A percentile compares a stretch with the other conserved stretches of the same genome.
Evolutionary conservation across 257 asterid genomes (phyloP).

Genomic region (Solanum neorickii): DNA sequence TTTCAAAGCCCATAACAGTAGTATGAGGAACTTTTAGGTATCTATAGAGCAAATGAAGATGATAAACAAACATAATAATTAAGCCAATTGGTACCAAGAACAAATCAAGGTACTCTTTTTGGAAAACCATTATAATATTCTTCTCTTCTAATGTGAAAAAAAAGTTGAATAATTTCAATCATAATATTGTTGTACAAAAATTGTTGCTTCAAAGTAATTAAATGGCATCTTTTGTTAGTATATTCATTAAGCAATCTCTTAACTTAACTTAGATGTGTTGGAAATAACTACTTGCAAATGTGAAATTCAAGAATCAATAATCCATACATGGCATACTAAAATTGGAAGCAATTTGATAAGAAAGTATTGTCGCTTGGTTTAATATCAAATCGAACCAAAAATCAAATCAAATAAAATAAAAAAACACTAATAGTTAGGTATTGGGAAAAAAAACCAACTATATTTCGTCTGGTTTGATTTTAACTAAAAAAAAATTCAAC

Average conservation of each 20-base stretch:
- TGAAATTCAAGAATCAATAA: neutral
- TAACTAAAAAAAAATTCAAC: no score
- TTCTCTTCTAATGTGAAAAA: neutral
- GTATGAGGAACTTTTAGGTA: neutral
- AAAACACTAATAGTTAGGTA: neutral
- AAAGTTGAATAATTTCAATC: neutral
- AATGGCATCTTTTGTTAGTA: neutral
- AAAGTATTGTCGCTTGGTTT: neutral
- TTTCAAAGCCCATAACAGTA: neutral
- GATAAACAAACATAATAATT: neutral
- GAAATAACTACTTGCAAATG: neutral
- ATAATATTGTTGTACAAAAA: neutral
- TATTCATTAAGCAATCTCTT: neutral
- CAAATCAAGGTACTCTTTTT: neutral
- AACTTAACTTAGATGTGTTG: neutral
- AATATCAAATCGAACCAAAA: fast-evolving
- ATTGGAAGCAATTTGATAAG: neutral
- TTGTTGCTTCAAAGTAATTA: neutral
- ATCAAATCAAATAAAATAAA: neutral
- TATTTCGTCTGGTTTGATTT: no score
- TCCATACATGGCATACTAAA: neutral
- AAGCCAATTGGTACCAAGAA: slow-evolving; percentile 1
- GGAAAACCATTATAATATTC: neutral
- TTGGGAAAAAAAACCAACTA: fast-evolving
- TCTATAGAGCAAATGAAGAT: slow-evolving; percentile 1